phyloP scores from a whole-genome alignment of 208 protist species.

The Crithidia sp. region DNA sequence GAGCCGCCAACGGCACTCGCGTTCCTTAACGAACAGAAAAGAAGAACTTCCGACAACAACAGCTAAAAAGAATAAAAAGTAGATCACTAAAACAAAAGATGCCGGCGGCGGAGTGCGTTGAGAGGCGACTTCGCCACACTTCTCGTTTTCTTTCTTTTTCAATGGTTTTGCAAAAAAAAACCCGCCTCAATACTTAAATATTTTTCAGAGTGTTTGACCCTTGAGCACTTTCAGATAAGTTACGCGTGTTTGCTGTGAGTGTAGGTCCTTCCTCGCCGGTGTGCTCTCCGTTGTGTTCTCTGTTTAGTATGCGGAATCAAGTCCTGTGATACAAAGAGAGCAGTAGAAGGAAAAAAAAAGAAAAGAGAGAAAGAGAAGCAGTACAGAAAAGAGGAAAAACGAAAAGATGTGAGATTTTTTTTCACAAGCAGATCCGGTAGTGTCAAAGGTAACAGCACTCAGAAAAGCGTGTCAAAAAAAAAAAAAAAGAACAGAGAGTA shows the following conservation, averaged over 20 bases:
- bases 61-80: neutral
- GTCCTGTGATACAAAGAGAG: neutral
- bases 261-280: too few species aligned
- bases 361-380: slow-evolving; percentile 7
- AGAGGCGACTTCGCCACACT: too few species aligned
- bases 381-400: slow-evolving; percentile 5
- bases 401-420: neutral
- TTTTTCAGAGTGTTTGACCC: neutral
- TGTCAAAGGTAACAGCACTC: neutral
- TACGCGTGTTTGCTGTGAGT: neutral
- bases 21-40: neutral
- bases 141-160: neutral
- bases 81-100: neutral
- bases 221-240: neutral
- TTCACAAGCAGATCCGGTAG: too few species aligned
- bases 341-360: neutral
- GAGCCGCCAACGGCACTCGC: too few species aligned
- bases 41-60: neutral
- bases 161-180: neutral
- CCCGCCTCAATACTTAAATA: neutral
- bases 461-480: neutral
- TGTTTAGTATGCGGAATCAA: neutral
- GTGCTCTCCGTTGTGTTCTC: too few species aligned
- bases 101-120: too few species aligned
- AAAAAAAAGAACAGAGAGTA: slow-evolving; percentile 14